Conservation (phyloP, 1,284 basidiomycete genomes). For the Papiliotrema fonsecae region DNA sequence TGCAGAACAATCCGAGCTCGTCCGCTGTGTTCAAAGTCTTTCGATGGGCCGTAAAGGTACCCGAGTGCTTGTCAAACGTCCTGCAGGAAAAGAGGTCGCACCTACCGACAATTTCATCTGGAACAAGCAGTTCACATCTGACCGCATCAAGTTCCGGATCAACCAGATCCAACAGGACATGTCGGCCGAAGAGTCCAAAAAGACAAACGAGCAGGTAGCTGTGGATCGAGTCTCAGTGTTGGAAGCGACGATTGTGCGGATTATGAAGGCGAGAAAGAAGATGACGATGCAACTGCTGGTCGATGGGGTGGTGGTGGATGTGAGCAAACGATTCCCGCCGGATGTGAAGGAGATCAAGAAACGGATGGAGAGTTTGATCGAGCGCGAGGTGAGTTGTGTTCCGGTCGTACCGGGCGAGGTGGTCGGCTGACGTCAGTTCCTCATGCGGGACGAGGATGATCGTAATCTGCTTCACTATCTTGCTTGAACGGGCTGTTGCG, state of each 20-base stretch:
- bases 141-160: slow-evolving; percentile 77
- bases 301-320: slow-evolving; percentile 56
- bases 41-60: slow-evolving; percentile 75
- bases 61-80: slow-evolving; percentile 76
- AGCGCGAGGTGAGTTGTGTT: slow-evolving; percentile 54
- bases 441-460: slow-evolving; percentile 68
- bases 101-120: slow-evolving; percentile 72
- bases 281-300: slow-evolving; percentile 70
- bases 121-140: slow-evolving; percentile 79
- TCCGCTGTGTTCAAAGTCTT: slow-evolving; percentile 82
- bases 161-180: slow-evolving; percentile 95
- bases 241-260: slow-evolving; percentile 88
- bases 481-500: no score
- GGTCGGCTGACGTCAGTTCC: slow-evolving; percentile 55
- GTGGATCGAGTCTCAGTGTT: slow-evolving; percentile 78
- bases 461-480: slow-evolving; percentile 70
- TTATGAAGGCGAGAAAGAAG: slow-evolving; percentile 89
- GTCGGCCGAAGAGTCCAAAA: slow-evolving; percentile 76
- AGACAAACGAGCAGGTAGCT: slow-evolving; percentile 78
- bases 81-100: slow-evolving; percentile 72
- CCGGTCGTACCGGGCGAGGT: neutral
- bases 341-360: slow-evolving; percentile 70
- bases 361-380: slow-evolving; percentile 73
- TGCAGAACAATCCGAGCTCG: slow-evolving; percentile 67
- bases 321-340: slow-evolving; percentile 55